Base-by-base conservation (phyloP, 306 rosid genomes). In the Castanea crenata region DNA sequence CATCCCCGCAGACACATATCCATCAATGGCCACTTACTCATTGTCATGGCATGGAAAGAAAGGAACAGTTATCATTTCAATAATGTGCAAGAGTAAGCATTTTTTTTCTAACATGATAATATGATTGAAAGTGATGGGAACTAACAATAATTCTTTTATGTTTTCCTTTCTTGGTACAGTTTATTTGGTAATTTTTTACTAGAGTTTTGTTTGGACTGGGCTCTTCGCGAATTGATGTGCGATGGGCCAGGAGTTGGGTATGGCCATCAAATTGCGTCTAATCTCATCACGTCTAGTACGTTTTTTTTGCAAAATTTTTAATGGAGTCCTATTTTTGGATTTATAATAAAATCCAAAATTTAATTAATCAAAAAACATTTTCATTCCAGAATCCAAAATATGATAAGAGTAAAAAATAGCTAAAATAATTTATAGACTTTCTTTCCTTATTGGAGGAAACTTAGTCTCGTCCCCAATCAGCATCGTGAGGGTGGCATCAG, bases 11-110 rank as follows among this genome's bases (percentile, higher is more conserved):
- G 74, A 52, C 78, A 77, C 69, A 67, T 67, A 73, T 20, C 46
- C 62, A 84, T 78, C 80, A 79, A 68, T 55, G 62, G 71, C 92
- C 86, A 78, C 88, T 81, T 80, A 73, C 74, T 80, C 75, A 41
- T 55, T 74, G 81, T 80, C 84, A 68, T 71, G 83, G 78, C 77
- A 74, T 76, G 29, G 73, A 71, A 78, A 55, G 75, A 72, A 31
- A 86, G 74, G 67, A 69, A 20, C 82, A 78, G 74, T 34, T 78
- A 76, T 81, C 61, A 85, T 79, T 83, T 49, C 32, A 21, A 76
- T 76, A 83, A 57, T 15, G 67, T 27, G 41, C 6, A 27, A 41
- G 32, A 15, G 25, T 57, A 23, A 20, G 46, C 12, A 62, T 25
- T 19, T 18, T 8, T 52, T 51, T 58, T 67, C 52, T 32, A 58